A percentile compares a stretch with the other conserved stretches of the same genome.
These are phyloP conservation scores for Pythium brachiatum DNA, from an alignment of 352 stramenopile genomes.

Conservation along the genomic window DNA sequence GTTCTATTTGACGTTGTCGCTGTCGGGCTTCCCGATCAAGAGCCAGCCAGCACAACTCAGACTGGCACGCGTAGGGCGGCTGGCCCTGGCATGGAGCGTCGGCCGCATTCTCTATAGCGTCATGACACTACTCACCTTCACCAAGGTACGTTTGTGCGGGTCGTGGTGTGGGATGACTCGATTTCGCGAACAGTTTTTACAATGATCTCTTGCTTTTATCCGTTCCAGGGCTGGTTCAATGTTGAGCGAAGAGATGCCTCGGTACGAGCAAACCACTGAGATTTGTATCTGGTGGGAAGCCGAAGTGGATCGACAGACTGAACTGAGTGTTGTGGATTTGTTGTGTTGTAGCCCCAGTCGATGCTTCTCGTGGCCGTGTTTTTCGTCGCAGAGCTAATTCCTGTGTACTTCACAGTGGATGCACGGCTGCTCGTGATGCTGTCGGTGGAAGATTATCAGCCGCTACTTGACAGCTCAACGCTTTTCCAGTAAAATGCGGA, in stretches of 20 bases:
- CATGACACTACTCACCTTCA: constrained; percentile 86
- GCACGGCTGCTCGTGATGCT: constrained; percentile 72
- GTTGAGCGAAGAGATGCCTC: constrained; percentile 63
- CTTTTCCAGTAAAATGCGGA: constrained; percentile 39
- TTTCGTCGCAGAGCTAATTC: constrained; percentile 69
- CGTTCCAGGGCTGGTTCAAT: constrained; percentile 71
- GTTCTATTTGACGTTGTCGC: constrained; percentile 85
- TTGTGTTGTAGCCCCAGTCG: constrained; percentile 53
- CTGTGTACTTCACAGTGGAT: constrained; percentile 80
- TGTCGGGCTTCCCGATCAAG: constrained; percentile 88
- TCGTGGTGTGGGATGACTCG: no score
- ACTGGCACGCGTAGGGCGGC: constrained; percentile 51
- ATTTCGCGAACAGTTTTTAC: no score
- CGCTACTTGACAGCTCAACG: constrained; percentile 58
- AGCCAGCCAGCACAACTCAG: constrained; percentile 52
- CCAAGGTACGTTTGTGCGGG: no score
- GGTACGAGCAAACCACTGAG: constrained; percentile 30
- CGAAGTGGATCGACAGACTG: no score
- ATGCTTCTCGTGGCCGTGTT: constrained; percentile 85
- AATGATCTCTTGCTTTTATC: no score
- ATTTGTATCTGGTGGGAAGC: no score
- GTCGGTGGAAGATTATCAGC: constrained; percentile 79
- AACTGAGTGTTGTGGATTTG: background rate
- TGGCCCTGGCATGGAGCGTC: constrained; percentile 83
- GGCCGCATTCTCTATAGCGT: constrained; percentile 86